These are phyloP conservation scores for Penicillium antarcticum DNA, from an alignment of 495 filamentous ascomycete species.

Conservation along the genomic window DNA sequence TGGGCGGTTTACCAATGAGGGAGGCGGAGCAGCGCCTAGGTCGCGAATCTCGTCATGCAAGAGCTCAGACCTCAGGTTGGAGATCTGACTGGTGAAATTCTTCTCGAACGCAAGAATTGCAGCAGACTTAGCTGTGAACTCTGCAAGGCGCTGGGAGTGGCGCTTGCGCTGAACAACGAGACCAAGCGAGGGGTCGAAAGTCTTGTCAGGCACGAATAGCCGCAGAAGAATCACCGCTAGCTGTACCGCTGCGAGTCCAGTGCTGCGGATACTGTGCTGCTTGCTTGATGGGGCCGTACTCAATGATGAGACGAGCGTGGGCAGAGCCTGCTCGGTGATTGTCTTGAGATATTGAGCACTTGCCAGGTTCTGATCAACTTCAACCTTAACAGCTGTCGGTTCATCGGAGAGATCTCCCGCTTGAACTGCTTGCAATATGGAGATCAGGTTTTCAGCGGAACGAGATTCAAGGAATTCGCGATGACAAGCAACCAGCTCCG, in stretches of 20 bases:
- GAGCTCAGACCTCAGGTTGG: conserved; percentile 58
- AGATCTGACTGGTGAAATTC: conserved; percentile 62
- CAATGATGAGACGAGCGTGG: conserved; percentile 30
- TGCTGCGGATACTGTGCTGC: conserved; percentile 16
- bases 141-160: conserved; percentile 52
- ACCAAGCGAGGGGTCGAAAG: conserved; percentile 80
- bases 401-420: conserved; percentile 5
- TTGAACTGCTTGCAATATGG: conserved; percentile 23
- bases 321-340: conserved; percentile 31
- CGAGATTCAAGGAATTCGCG: conserved; percentile 32
- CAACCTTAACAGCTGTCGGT: conserved; percentile 12
- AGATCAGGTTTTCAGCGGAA: conserved; percentile 26
- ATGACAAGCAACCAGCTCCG: conserved; percentile 45
- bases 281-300: conserved; percentile 2
- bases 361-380: conserved; percentile 22
- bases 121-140: conserved; percentile 54
- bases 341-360: conserved; percentile 33
- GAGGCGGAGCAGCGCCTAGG: conserved; percentile 59
- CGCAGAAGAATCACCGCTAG: conserved; percentile 51
- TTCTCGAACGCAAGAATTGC: conserved; percentile 63
- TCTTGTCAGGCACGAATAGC: conserved; percentile 80
- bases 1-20: conserved; percentile 72
- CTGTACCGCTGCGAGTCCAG: conserved; percentile 35
- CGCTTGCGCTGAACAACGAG: conserved; percentile 68
- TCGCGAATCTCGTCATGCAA: conserved; percentile 55